These are phyloP conservation scores for Picea sitchensis DNA, from an alignment of 75 land plant genomes.

Conservation along the genomic window DNA sequence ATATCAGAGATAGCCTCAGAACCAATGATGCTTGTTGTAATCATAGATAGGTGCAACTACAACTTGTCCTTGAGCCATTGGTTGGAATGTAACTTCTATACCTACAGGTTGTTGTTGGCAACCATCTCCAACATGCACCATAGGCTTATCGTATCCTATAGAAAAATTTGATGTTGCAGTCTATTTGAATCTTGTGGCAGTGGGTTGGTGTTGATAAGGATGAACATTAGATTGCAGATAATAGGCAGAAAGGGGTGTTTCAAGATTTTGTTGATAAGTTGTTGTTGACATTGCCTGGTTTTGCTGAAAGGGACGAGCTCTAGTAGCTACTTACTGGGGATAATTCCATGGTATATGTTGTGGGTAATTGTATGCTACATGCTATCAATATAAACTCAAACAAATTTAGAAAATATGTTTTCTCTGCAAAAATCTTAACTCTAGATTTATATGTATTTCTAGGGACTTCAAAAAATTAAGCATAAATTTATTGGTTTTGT, in stretches of 20 bases:
- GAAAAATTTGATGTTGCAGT: no score
- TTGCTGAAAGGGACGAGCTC: background rate
- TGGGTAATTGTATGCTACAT: constrained; percentile 4
- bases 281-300: background rate
- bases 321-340: constrained; percentile 3
- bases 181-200: constrained; percentile 5
- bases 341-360: background rate
- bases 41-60: constrained; percentile 1
- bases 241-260: background rate
- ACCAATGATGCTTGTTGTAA: no score
- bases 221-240: constrained; percentile 8
- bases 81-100: background rate
- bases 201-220: background rate
- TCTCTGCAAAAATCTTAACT: no score
- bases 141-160: no score
- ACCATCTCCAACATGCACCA: no score
- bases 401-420: no score
- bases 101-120: no score
- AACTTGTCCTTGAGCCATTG: background rate
- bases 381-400: background rate
- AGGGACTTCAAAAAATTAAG: no score
- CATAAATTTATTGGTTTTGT: no score
- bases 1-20: background rate
- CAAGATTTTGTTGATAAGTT: background rate
- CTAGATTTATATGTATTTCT: no score